These are phyloP conservation scores for Venturia nashicola DNA, from an alignment of 2,329 filamentous ascomycete genomes.

Conservation along the genomic window DNA sequence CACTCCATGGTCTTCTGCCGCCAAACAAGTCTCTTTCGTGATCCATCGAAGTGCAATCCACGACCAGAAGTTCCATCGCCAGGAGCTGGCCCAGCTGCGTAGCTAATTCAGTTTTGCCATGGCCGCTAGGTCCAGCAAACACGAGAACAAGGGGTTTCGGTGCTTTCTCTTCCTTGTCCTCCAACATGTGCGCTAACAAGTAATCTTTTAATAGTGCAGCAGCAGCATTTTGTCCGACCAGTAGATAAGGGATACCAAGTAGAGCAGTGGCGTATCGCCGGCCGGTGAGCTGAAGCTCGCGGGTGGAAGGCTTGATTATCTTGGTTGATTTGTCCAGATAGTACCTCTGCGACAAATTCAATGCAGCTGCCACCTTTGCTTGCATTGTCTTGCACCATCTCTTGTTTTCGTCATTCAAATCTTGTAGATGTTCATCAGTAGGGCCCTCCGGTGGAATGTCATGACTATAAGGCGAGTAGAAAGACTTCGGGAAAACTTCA, in stretches of 20 bases:
- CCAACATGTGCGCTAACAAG: neutral
- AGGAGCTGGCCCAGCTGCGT: conserved; percentile 29
- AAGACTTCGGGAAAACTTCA: neutral
- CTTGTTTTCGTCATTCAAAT: neutral
- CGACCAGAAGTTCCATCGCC: conserved; percentile 22
- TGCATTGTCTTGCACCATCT: neutral
- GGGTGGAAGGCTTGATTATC: neutral
- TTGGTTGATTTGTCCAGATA: neutral
- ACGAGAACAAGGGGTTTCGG: conserved; percentile 13
- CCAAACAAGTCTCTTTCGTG: conserved; percentile 33
- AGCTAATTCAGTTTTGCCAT: conserved; percentile 39
- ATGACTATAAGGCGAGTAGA: neutral
- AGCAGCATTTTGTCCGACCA: neutral
- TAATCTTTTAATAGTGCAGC: neutral
- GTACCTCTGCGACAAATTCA: neutral
- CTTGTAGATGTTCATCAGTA: neutral
- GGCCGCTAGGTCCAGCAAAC: conserved; percentile 30
- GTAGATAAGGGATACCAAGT: neutral
- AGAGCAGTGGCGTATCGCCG: neutral
- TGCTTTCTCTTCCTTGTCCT: neutral
- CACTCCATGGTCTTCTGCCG: conserved; percentile 20
- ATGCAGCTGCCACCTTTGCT: neutral
- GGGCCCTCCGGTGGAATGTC: neutral
- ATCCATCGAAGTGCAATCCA: conserved; percentile 30
- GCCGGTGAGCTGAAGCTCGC: neutral